These are phyloP conservation scores for Backusella luteola DNA, from an alignment of 192 early-diverging fungal species.

Conservation along the genomic window DNA sequence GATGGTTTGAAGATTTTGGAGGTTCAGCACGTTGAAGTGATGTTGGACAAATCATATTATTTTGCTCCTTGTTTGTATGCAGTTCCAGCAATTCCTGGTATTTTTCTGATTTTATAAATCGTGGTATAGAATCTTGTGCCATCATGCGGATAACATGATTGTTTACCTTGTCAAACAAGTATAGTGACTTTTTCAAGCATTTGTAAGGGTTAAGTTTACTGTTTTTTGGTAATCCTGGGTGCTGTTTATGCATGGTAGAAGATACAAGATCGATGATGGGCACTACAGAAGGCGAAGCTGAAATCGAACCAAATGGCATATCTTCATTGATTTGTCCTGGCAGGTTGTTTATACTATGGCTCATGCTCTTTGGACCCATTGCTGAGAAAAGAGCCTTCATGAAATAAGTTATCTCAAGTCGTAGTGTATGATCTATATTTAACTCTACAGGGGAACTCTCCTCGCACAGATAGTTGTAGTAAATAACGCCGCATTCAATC, in stretches of 20 bases:
- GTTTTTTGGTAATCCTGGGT: not conserved
- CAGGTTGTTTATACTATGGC: not conserved
- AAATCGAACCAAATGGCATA: not conserved
- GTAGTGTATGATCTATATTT: conserved; percentile 50
- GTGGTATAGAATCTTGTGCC: conserved; percentile 70
- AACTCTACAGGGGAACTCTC: conserved; percentile 40
- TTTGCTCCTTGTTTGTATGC: not conserved
- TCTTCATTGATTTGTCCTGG: not conserved
- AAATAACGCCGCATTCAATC: conserved; percentile 45
- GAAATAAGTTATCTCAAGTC: conserved; percentile 43
- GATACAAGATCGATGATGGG: not conserved
- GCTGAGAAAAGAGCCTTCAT: conserved; percentile 38
- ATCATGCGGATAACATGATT: conserved; percentile 66
- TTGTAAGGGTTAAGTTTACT: conserved; percentile 1
- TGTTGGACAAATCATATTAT: not conserved
- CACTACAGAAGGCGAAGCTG: not conserved
- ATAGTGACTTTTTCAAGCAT: conserved; percentile 13
- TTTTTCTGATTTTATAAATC: conserved; percentile 40
- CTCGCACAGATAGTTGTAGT: conserved; percentile 45
- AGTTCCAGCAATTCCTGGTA: not conserved
- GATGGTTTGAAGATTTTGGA: not conserved
- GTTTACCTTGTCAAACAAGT: conserved; percentile 53
- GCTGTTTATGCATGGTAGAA: not conserved
- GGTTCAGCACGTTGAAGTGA: conserved; percentile 3
- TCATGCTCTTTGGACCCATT: conserved; percentile 1